A percentile compares a stretch with the other conserved stretches of the same genome.
These are phyloP conservation scores for Hanseniaspora clermontiae DNA, from an alignment of 805 yeast genomes.

Conservation along the genomic window DNA sequence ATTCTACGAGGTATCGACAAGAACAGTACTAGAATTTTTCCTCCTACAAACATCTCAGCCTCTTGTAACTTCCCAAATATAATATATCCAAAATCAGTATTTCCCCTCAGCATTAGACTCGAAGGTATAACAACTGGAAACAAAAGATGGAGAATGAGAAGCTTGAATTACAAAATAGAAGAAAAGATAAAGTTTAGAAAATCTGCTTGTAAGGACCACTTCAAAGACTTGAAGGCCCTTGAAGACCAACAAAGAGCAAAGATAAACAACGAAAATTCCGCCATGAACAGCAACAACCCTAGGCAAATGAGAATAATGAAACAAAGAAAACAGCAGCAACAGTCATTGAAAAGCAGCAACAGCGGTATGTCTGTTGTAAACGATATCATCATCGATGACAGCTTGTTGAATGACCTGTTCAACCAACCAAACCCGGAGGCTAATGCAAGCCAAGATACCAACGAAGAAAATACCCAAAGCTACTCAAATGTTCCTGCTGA, in stretches of 20 bases:
- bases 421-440: not conserved
- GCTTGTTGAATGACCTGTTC: conserved; percentile 4
- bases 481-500: conserved; percentile 1
- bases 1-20: conserved; percentile 71
- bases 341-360: conserved; percentile 30
- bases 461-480: not conserved
- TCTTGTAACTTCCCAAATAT: conserved; percentile 81
- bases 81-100: conserved; percentile 72
- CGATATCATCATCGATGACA: conserved; percentile 10
- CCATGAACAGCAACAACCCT: not conserved
- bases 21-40: conserved; percentile 80
- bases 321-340: conserved; percentile 21
- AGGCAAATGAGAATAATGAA: not conserved
- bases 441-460: not conserved
- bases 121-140: conserved; percentile 54
- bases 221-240: conserved; percentile 32
- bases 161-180: conserved; percentile 77
- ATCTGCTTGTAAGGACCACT: conserved; percentile 46
- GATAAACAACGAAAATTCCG: conserved; percentile 32
- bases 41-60: conserved; percentile 86
- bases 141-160: conserved; percentile 82
- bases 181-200: conserved; percentile 59
- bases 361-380: conserved; percentile 26
- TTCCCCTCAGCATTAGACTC: conserved; percentile 69
- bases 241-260: conserved; percentile 21